Base-by-base conservation (phyloP, 2,329 filamentous ascomycete species). In the Colletotrichum sp. region DNA sequence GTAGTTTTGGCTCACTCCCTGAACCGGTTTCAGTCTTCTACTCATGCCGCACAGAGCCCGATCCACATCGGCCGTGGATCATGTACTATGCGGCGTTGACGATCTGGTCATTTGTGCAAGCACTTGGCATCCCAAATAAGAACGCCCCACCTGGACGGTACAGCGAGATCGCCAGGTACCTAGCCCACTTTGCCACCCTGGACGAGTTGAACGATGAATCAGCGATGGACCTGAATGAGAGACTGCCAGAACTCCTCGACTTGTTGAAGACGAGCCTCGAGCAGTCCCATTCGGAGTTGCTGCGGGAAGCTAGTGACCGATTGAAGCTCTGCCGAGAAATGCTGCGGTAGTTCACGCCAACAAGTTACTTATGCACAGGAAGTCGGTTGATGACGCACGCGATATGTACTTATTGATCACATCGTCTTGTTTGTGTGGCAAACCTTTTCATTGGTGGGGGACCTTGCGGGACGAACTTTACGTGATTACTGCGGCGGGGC, bases 31-130 rank as follows among this genome's bases (percentile, higher is more conserved):
- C 81, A 15, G 79, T 80, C 6, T 85, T 89, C 22, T 98, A 98
- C 83, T 94, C 92, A 1, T 93, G 95, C 15, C 91, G 93, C 39
- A 93, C 94, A 78, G 96, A 98, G 81, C 92, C 93, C 34, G 91
- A 98, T 30, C 92, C 97, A 26, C 96, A 98, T 80, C 90, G 95
- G 30, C 95, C 96, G 0, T 98, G 96, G 95, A 94, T 98, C 59
- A 90, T 98, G 82, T 98, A 98, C 85, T 96, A 96, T 80, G 94
- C 96, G 0, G 92, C 93, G 1, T 87, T 98, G 69, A 94, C 95
- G 65, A 95, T 98, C 13, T 98, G 95, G 95, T 94, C 92, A 5
- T 98, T 96, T 81, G 95, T 95, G 4, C 95, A 93, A 80, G 95
- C 96, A 1, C 85, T 96, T 16, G 94, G 95, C 3, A 69, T 75